A percentile compares a stretch with the other conserved stretches of the same genome.
These are phyloP conservation scores for Pichia sp. DNA, from an alignment of 1,139 yeast genomes.

Conservation along the genomic window DNA sequence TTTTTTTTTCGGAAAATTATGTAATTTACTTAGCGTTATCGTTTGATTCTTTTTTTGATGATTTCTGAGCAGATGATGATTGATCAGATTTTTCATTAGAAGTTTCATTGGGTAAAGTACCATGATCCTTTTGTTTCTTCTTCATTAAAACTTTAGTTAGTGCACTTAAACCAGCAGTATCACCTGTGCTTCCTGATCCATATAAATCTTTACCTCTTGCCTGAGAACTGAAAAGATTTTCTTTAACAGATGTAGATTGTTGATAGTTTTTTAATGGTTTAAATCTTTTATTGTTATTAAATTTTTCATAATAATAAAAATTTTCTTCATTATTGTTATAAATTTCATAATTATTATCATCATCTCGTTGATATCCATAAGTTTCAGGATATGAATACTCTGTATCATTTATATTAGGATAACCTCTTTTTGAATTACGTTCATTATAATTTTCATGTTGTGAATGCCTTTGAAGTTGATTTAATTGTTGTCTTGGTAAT, in stretches of 20 bases:
- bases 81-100: no score
- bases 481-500: slow-evolving; percentile 4
- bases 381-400: neutral
- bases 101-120: neutral
- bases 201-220: slow-evolving; percentile 17
- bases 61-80: no score
- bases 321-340: neutral
- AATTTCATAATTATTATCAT: neutral
- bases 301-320: neutral
- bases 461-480: slow-evolving; percentile 5
- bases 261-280: no score
- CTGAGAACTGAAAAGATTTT: slow-evolving; percentile 8
- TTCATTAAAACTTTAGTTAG: slow-evolving; percentile 19
- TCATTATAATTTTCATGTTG: neutral
- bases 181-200: slow-evolving; percentile 10
- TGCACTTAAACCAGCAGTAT: slow-evolving; percentile 17
- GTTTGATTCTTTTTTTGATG: no score
- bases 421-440: neutral
- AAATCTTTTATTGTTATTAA: neutral
- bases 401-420: neutral
- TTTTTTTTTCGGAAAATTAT: no score
- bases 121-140: slow-evolving; percentile 3
- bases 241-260: neutral
- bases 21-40: no score
- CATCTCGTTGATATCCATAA: neutral